Conservation (phyloP, 2,329 filamentous ascomycete species). For the Sporothrix variecibatus region DNA sequence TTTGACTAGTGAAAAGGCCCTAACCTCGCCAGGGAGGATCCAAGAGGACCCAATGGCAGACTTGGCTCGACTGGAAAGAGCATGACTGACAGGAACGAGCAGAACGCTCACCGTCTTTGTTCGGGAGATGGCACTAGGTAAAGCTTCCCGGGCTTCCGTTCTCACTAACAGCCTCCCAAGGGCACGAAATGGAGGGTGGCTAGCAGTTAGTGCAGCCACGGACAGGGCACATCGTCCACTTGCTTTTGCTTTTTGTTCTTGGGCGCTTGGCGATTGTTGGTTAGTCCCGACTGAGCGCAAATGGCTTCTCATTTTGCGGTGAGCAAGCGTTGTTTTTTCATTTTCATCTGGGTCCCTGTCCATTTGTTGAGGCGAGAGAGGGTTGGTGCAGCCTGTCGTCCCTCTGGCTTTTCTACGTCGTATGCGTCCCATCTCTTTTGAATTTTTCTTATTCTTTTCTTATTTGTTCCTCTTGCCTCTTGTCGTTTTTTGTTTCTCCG, state of each 20-base stretch:
- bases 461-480: too few species aligned
- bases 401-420: background rate
- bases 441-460: background rate
- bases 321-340: slow-evolving; percentile 11
- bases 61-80: background rate
- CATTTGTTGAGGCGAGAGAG: background rate
- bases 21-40: background rate
- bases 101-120: slow-evolving; percentile 23
- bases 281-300: slow-evolving; percentile 4
- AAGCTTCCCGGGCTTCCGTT: slow-evolving; percentile 23
- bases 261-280: slow-evolving; percentile 13
- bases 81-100: background rate
- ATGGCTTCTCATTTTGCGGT: slow-evolving; percentile 17
- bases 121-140: slow-evolving; percentile 20
- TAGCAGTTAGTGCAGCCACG: slow-evolving; percentile 16
- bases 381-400: background rate
- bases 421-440: background rate
- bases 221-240: slow-evolving; percentile 6
- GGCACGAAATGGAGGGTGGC: slow-evolving; percentile 11
- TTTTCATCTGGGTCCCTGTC: slow-evolving; percentile 7
- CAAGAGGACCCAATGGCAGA: too few species aligned
- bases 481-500: background rate
- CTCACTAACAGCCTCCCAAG: slow-evolving; percentile 15
- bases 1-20: slow-evolving; percentile 1
- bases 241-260: slow-evolving; percentile 4